Conservation (phyloP, 352 stramenopile species). For the Globisporangium uncinulatum region DNA sequence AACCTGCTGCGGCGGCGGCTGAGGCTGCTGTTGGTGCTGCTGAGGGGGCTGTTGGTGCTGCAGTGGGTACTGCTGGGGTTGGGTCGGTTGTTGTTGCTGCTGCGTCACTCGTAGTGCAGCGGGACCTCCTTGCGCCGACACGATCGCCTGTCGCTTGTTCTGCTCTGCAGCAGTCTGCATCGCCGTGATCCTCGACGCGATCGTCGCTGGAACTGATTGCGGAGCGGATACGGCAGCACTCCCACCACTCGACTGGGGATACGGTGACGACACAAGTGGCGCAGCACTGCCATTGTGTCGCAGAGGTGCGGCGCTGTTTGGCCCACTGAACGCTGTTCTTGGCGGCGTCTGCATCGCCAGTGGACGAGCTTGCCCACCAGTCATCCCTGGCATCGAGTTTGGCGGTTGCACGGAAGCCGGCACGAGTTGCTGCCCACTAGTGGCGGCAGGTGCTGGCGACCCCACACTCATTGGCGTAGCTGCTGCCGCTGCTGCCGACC, state of each 20-base stretch:
- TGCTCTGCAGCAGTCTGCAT: slow-evolving; percentile 26
- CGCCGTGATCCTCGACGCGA: slow-evolving; percentile 22
- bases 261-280: slow-evolving; percentile 6
- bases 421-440: neutral
- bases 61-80: neutral
- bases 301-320: slow-evolving; percentile 1
- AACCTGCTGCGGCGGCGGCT: neutral
- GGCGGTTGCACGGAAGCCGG: slow-evolving; percentile 1
- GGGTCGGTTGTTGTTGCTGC: slow-evolving; percentile 3
- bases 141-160: slow-evolving; percentile 17
- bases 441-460: neutral
- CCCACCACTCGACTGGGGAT: neutral
- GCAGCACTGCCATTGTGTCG: neutral
- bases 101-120: slow-evolving; percentile 7
- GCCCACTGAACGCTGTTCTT: neutral
- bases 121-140: slow-evolving; percentile 4
- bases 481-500: neutral
- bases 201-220: slow-evolving; percentile 16
- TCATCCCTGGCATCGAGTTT: neutral
- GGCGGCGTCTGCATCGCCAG: slow-evolving; percentile 7
- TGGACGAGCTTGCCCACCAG: neutral
- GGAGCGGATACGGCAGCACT: neutral
- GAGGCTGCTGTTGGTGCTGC: slow-evolving; percentile 3
- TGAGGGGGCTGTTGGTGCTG: slow-evolving; percentile 7
- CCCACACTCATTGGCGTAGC: neutral